phyloP scores from a whole-genome alignment of 306 rosid species.

The Hippophae rhamnoides region DNA sequence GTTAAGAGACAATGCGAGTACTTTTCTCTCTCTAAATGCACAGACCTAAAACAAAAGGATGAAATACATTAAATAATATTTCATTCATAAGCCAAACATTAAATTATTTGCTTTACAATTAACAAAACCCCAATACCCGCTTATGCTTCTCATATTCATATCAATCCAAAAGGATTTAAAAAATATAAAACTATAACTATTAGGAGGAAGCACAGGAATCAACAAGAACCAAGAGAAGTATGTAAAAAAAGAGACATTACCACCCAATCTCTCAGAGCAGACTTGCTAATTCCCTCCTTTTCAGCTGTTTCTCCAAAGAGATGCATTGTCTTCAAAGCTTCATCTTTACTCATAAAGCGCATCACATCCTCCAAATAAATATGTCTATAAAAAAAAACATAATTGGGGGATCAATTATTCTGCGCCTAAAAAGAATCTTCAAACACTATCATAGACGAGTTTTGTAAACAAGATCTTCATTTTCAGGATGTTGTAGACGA shows the following conservation, averaged over 20 bases:
- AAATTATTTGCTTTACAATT: not conserved
- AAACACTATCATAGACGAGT: too few relatives aligned
- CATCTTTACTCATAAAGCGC: conserved; percentile 30
- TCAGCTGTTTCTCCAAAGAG: conserved; percentile 17
- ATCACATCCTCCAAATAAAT: conserved; percentile 25
- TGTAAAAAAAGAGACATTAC: conserved; percentile 5
- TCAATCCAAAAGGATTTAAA: not conserved
- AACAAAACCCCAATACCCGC: not conserved
- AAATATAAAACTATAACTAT: not conserved
- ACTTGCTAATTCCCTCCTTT: conserved; percentile 20
- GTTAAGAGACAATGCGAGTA: conserved; percentile 26
- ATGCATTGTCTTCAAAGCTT: conserved; percentile 24
- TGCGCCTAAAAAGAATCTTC: too few relatives aligned
- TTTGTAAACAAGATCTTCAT: too few relatives aligned
- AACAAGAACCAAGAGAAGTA: not conserved
- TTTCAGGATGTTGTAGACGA: too few relatives aligned
- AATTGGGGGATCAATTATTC: too few relatives aligned
- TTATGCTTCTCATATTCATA: conserved; percentile 3
- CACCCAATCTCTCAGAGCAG: conserved; percentile 28
- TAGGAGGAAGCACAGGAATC: not conserved
- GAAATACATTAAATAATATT: not conserved
- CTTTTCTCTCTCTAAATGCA: conserved; percentile 38
- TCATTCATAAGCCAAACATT: not conserved
- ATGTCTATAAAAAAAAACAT: conserved; percentile 10
- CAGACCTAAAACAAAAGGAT: conserved; percentile 18